Conservation (phyloP, 2,329 filamentous ascomycete genomes). For the Verruconis gallopava region DNA sequence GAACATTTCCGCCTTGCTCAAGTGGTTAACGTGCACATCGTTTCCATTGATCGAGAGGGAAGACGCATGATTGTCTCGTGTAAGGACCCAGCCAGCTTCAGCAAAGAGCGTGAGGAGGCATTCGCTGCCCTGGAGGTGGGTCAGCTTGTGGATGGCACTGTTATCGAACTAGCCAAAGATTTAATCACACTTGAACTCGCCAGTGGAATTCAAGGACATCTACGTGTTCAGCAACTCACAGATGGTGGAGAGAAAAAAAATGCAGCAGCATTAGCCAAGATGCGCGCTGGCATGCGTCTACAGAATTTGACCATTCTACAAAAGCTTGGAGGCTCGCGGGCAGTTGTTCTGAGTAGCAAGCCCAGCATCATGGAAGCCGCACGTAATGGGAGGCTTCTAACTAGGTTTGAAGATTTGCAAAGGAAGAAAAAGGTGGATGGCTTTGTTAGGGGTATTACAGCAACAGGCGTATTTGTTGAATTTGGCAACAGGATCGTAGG, state of each 20-base stretch:
- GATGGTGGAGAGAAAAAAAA: constrained; percentile 76
- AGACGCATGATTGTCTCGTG: constrained; percentile 76
- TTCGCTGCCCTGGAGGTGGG: constrained; percentile 64
- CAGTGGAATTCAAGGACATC: constrained; percentile 60
- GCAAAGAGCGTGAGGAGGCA: constrained; percentile 59
- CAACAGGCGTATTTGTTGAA: constrained; percentile 74
- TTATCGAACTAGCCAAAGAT: constrained; percentile 32
- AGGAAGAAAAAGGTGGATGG: constrained; percentile 58
- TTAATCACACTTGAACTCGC: constrained; percentile 55
- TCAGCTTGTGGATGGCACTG: constrained; percentile 61
- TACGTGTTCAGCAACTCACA: constrained; percentile 66
- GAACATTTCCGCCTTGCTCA: constrained; percentile 86
- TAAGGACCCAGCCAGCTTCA: constrained; percentile 73
- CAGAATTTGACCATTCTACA: constrained; percentile 75
- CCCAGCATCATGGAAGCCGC: constrained; percentile 66
- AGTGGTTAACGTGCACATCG: constrained; percentile 79
- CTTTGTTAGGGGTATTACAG: constrained; percentile 74
- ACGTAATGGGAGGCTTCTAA: constrained; percentile 59
- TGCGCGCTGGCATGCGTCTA: constrained; percentile 72
- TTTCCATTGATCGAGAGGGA: constrained; percentile 61
- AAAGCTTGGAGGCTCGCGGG: constrained; percentile 64
- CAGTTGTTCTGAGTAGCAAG: constrained; percentile 70
- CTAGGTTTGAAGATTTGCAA: constrained; percentile 56
- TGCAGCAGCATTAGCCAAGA: constrained; percentile 61
- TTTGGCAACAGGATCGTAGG: constrained; percentile 69